Base-by-base conservation (phyloP, 805 yeast genomes). In the Spathaspora passalidarum region DNA sequence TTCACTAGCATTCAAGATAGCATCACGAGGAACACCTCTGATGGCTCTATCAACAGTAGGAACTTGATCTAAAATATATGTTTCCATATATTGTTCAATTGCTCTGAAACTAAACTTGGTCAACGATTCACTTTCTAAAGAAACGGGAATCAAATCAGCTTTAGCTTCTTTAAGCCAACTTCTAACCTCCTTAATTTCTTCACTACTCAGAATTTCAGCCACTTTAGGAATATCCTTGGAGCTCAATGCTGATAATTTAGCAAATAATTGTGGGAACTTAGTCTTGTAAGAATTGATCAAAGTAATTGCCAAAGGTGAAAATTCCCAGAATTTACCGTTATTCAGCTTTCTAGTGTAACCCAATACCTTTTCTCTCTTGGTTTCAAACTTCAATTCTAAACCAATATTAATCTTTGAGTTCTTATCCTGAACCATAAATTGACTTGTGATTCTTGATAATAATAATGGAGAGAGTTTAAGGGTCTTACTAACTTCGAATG, bases 21-120 rank as follows among this genome's bases (percentile, higher is more conserved):
- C 96, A 35, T 79, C 81, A 46, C 84, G 78, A 42, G 97, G 97
- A 52, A 91, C 94, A 44, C 89, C 88, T 52, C 81, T 84, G 53
- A 89, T 75, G 32, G 82, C 84, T 52, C 79, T 80, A 32, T 72
- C 68, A 16, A 76, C 72, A 41, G 65, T 59, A 17, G 68, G 65
- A 26, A 70, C 61, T 26, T 78, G 66, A 39, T 76, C 80, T 14
- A 79, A 72, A 11, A 68, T 57, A 38, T 75, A 69, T 11, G 75
- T 68, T 52, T 78, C 73, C 43, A 57, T 46, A 45, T 80, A 73
- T 6, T 71, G 65, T 60, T 94, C 99, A 56, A 94, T 80, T 34
- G 80, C 81, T 38, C 70, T 63, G 51, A 85, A 80, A 44, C 87
- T 79, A 46, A 76, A 74, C 52, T 78, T 78, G 9, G 92, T 84